These are phyloP conservation scores for Microdochium bolleyi DNA, from an alignment of 2,329 filamentous ascomycete species.

Conservation along the genomic window DNA sequence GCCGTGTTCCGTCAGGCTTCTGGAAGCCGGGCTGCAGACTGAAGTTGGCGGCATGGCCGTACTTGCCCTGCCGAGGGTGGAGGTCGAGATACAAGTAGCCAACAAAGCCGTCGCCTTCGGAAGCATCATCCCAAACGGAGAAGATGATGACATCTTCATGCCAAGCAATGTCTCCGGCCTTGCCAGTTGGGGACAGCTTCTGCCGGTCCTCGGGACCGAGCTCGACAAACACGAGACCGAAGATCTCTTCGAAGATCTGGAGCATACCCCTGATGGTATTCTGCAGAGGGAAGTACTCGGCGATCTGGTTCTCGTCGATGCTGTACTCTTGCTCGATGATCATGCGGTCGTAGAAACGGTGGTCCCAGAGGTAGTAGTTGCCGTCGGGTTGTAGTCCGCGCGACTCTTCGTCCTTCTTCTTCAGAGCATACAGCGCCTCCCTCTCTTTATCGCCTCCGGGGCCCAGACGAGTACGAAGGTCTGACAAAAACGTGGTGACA, in stretches of 20 bases:
- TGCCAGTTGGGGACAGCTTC: conserved; percentile 56
- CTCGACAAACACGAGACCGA: conserved; percentile 72
- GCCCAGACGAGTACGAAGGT: conserved; percentile 58
- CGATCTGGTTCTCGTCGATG: conserved; percentile 71
- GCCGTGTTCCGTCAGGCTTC: conserved; percentile 57
- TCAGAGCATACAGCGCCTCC: conserved; percentile 61
- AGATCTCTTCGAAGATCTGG: conserved; percentile 74
- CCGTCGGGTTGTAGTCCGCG: conserved; percentile 53
- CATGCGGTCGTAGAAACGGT: conserved; percentile 70
- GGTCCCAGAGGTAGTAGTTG: conserved; percentile 77
- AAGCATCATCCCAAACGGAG: conserved; percentile 72
- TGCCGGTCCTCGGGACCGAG: conserved; percentile 58
- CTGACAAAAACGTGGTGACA: conserved; percentile 65
- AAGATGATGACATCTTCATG: conserved; percentile 78
- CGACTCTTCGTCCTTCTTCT: conserved; percentile 59
- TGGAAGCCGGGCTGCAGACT: conserved; percentile 68
- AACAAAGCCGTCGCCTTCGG: conserved; percentile 63
- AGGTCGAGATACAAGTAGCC: conserved; percentile 80
- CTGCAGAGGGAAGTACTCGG: conserved; percentile 76
- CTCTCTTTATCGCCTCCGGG: conserved; percentile 66
- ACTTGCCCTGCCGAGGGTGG: conserved; percentile 74
- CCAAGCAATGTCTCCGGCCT: conserved; percentile 68
- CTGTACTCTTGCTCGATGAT: conserved; percentile 75
- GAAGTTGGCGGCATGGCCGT: conserved; percentile 81
- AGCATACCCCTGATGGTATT: conserved; percentile 72